These are phyloP conservation scores for Microcera coccophila DNA, from an alignment of 2,329 filamentous ascomycete species.

Conservation along the genomic window DNA sequence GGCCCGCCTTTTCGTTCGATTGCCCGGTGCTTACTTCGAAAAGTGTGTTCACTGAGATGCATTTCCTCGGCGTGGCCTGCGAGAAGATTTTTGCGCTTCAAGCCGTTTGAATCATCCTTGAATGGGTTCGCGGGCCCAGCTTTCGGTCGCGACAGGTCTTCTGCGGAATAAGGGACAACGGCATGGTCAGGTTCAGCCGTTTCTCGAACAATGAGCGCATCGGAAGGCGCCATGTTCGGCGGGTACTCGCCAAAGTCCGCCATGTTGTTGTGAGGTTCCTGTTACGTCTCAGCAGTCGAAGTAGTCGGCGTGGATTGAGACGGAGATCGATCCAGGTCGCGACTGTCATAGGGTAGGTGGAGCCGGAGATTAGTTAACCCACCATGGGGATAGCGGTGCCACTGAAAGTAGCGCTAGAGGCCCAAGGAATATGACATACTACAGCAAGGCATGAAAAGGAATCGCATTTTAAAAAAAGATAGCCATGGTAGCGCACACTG, in stretches of 20 bases:
- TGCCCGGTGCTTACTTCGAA: slow-evolving; percentile 81
- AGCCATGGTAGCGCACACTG: too few relatives aligned
- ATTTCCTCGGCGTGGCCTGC: slow-evolving; percentile 88
- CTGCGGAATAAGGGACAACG: slow-evolving; percentile 64
- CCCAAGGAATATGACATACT: too few relatives aligned
- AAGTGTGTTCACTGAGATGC: slow-evolving; percentile 84
- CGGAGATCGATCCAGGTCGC: neutral
- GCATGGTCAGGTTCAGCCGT: slow-evolving; percentile 56
- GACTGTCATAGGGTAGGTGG: neutral
- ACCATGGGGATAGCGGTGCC: too few relatives aligned
- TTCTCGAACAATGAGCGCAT: slow-evolving; percentile 56
- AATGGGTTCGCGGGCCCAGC: slow-evolving; percentile 74
- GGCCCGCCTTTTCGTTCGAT: slow-evolving; percentile 64
- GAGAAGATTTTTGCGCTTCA: slow-evolving; percentile 76
- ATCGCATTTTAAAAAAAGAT: too few relatives aligned
- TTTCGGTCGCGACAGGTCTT: slow-evolving; percentile 62
- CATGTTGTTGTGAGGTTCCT: too few relatives aligned
- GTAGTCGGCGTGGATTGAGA: too few relatives aligned
- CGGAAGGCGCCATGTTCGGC: slow-evolving; percentile 62
- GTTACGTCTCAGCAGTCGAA: neutral
- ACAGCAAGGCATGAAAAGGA: too few relatives aligned
- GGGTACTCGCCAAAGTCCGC: slow-evolving; percentile 60
- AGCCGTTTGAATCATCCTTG: slow-evolving; percentile 54
- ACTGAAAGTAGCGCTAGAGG: too few relatives aligned
- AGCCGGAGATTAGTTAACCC: too few relatives aligned